Evolutionary conservation across 2,329 filamentous ascomycete genomes (phyloP).

Genomic region (Sporothrix protearum): DNA sequence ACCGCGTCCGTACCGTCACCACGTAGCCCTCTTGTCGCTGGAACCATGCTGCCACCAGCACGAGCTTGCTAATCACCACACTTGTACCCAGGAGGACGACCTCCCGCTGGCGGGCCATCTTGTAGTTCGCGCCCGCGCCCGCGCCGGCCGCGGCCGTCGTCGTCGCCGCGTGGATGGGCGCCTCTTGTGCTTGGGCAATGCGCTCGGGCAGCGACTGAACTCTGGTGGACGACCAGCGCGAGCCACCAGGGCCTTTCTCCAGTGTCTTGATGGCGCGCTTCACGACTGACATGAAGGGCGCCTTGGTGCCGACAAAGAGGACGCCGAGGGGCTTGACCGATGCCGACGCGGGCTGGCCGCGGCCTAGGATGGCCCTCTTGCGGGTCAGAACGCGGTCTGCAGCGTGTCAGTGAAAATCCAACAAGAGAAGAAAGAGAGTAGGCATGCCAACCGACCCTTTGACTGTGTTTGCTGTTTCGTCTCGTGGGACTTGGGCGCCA

Average conservation of each 20-base stretch:
- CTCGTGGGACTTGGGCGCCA: background rate
- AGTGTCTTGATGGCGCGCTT: conserved; percentile 64
- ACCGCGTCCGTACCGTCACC: conserved; percentile 60
- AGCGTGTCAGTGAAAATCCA: background rate
- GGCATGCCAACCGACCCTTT: background rate
- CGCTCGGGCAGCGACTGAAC: conserved; percentile 46
- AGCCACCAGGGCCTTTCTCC: conserved; percentile 46
- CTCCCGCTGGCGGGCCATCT: conserved; percentile 35
- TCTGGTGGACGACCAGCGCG: conserved; percentile 47
- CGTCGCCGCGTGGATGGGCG: conserved; percentile 21
- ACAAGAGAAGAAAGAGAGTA: background rate
- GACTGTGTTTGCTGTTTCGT: background rate
- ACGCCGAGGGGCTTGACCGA: conserved; percentile 7
- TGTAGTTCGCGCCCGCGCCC: conserved; percentile 19
- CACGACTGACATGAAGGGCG: conserved; percentile 65
- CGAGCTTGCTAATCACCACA: conserved; percentile 60
- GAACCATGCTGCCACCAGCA: conserved; percentile 63
- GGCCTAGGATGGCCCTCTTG: conserved; percentile 22
- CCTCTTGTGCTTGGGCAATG: conserved; percentile 39
- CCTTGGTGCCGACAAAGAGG: conserved; percentile 63
- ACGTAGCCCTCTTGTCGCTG: conserved; percentile 56
- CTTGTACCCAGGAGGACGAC: conserved; percentile 55
- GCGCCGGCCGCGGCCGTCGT: background rate
- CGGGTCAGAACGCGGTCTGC: background rate
- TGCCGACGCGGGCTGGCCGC: background rate